Evolutionary conservation across 139 green algal species (phyloP).

Genomic region (Chlorella sp.): DNA sequence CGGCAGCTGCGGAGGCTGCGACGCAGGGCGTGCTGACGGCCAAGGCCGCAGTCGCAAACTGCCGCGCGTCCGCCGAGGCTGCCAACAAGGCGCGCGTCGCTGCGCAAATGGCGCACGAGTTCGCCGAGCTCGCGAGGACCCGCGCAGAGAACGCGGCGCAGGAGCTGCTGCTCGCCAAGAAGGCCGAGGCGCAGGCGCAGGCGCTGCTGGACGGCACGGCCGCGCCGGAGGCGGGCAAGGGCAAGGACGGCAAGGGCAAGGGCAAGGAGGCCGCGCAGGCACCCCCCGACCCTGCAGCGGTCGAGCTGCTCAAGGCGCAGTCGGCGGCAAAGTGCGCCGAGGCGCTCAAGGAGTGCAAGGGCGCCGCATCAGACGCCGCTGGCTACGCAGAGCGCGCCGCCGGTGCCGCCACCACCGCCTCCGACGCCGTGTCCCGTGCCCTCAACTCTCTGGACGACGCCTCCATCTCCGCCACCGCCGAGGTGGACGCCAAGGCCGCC

Average conservation of each 20-base stretch:
- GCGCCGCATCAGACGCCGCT: slow-evolving; percentile 34
- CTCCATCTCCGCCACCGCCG: slow-evolving; percentile 34
- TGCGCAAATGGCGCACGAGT: slow-evolving; percentile 41
- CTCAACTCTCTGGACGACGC: slow-evolving; percentile 32
- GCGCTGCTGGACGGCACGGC: slow-evolving; percentile 32
- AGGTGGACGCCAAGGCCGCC: slow-evolving; percentile 28
- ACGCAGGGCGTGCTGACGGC: slow-evolving; percentile 35
- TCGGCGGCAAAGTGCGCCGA: slow-evolving; percentile 55
- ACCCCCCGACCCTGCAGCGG: slow-evolving; percentile 46
- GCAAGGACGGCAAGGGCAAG: background rate
- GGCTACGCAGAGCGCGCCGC: slow-evolving; percentile 37
- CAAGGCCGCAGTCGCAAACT: slow-evolving; percentile 21
- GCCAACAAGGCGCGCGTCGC: slow-evolving; percentile 30
- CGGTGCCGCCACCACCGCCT: slow-evolving; percentile 23
- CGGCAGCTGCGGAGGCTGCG: slow-evolving; percentile 28
- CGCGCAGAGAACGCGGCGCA: slow-evolving; percentile 44
- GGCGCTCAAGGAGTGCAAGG: slow-evolving; percentile 45
- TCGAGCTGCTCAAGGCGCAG: slow-evolving; percentile 60
- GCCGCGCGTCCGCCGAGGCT: slow-evolving; percentile 34
- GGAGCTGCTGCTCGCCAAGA: slow-evolving; percentile 62
- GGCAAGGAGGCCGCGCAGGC: slow-evolving; percentile 11
- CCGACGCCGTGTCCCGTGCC: slow-evolving; percentile 33
- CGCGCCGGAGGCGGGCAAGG: background rate
- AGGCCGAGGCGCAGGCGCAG: slow-evolving; percentile 57
- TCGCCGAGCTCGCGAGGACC: slow-evolving; percentile 36